Conservation (phyloP, 2,329 filamentous ascomycete species). For the Penicillium sp. region DNA sequence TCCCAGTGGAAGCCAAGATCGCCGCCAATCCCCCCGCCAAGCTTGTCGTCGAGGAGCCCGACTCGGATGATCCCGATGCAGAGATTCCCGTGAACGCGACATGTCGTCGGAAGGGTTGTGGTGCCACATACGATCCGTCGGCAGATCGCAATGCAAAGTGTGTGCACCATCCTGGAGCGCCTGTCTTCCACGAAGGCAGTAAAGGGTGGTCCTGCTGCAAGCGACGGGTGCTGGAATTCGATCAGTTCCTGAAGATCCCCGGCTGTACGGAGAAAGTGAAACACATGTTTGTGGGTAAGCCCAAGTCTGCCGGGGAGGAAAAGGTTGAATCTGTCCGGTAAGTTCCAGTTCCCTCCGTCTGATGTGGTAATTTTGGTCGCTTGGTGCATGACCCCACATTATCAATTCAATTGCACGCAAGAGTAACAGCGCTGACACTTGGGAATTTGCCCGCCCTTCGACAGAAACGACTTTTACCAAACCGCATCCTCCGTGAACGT, state of each 20-base stretch:
- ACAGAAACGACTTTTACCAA: constrained; percentile 88
- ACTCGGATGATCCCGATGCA: constrained; percentile 74
- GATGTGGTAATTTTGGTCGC: too few species aligned
- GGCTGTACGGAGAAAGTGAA: constrained; percentile 76
- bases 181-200: constrained; percentile 95
- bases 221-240: constrained; percentile 87
- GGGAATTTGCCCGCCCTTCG: neutral
- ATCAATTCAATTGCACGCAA: too few species aligned
- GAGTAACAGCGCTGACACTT: too few species aligned
- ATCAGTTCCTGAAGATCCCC: constrained; percentile 93
- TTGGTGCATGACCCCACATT: too few species aligned
- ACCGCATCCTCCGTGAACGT: constrained; percentile 78
- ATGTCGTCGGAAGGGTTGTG: constrained; percentile 75
- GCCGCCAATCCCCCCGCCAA: constrained; percentile 26
- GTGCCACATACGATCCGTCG: constrained; percentile 56
- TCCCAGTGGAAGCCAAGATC: constrained; percentile 16
- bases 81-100: constrained; percentile 66
- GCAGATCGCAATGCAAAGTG: constrained; percentile 62
- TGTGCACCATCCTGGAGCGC: constrained; percentile 78
- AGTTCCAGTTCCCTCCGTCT: constrained; percentile 19
- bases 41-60: constrained; percentile 58
- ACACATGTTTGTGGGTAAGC: constrained; percentile 77
- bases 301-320: constrained; percentile 65
- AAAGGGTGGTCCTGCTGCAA: constrained; percentile 99
- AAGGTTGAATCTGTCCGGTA: constrained; percentile 71